phyloP scores from a whole-genome alignment of 306 rosid genomes.

The Sesbania bispinosa region DNA sequence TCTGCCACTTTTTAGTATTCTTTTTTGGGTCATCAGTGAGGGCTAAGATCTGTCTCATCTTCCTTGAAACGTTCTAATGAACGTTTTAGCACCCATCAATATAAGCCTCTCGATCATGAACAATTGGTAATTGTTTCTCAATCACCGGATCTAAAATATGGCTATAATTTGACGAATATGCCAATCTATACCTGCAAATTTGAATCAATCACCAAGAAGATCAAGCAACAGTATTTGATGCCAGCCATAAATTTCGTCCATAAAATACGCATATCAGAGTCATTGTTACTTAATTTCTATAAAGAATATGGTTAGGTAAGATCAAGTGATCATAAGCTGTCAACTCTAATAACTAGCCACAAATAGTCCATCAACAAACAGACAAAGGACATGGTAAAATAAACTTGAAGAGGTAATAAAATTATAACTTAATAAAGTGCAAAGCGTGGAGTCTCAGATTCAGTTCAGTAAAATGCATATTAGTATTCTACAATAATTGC shows the following conservation, averaged over 20 bases:
- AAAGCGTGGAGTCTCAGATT: neutral
- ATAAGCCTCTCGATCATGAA: conserved; percentile 93
- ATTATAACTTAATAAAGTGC: neutral
- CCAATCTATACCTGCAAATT: conserved; percentile 70
- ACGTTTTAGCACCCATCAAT: conserved; percentile 73
- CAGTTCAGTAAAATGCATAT: neutral
- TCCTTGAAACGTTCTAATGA: conserved; percentile 84
- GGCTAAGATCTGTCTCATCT: conserved; percentile 60
- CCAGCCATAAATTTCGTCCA: neutral
- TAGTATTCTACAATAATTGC: neutral
- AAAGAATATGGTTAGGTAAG: neutral
- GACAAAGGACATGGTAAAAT: neutral
- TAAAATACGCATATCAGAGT: neutral
- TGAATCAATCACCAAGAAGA: conserved; percentile 24
- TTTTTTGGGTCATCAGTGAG: conserved; percentile 94
- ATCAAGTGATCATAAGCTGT: neutral
- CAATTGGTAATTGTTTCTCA: conserved; percentile 68
- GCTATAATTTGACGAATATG: conserved; percentile 78
- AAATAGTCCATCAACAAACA: neutral
- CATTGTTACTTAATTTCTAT: neutral
- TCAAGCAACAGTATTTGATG: conserved; percentile 5
- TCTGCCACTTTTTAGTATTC: conserved; percentile 86
- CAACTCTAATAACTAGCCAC: conserved; percentile 3
- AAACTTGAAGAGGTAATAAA: neutral
- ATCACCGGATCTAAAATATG: conserved; percentile 53